These are phyloP conservation scores for Lentinus tigrinus DNA, from an alignment of 768 basidiomycete genomes.

Conservation along the genomic window DNA sequence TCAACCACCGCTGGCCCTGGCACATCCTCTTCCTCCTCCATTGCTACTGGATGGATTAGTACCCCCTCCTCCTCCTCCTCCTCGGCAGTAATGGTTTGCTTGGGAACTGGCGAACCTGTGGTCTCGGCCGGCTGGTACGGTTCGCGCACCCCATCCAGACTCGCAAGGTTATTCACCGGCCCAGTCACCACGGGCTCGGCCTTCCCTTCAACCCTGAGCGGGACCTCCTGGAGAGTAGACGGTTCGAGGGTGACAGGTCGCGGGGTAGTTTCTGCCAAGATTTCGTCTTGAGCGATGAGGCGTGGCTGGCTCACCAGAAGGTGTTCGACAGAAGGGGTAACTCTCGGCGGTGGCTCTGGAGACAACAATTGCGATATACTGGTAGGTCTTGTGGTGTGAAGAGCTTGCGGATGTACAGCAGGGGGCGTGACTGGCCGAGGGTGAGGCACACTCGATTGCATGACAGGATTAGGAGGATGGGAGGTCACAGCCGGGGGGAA, in stretches of 20 bases:
- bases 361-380: constrained; percentile 9
- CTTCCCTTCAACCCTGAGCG: neutral
- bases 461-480: too few relatives aligned
- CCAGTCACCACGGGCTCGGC: neutral
- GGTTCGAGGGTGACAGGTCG: neutral
- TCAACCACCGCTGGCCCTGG: neutral
- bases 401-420: too few relatives aligned
- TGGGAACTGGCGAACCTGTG: too few relatives aligned
- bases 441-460: too few relatives aligned
- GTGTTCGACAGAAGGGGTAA: neutral
- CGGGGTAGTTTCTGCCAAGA: too few relatives aligned
- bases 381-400: neutral
- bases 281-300: neutral
- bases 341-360: neutral
- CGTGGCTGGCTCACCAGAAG: neutral
- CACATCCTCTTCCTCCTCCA: neutral
- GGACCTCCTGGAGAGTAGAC: neutral
- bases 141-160: neutral
- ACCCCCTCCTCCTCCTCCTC: neutral
- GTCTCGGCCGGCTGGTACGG: too few relatives aligned
- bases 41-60: neutral
- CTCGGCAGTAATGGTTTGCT: too few relatives aligned
- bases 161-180: neutral
- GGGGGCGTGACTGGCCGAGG: too few relatives aligned
- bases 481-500: too few relatives aligned